Percentiles rank a stretch among this genome's conserved stretches.
These are phyloP conservation scores for Polyporus arcularius DNA, from an alignment of 768 basidiomycete genomes.

Conservation along the genomic window DNA sequence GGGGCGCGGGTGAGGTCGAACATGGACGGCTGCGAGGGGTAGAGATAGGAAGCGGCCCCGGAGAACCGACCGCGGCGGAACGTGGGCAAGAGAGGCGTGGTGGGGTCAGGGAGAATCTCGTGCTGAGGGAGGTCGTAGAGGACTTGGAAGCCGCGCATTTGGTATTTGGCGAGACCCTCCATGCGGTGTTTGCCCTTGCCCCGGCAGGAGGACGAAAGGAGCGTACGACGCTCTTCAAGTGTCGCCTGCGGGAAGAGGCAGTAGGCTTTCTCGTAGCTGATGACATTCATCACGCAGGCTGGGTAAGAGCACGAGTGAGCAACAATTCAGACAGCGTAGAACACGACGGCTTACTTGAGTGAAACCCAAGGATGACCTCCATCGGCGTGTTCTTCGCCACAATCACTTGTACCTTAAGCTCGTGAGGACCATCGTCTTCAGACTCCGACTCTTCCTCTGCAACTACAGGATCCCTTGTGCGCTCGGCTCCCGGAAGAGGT, in stretches of 20 bases:
- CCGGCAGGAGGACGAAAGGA: slow-evolving; percentile 5
- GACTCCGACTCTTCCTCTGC: neutral
- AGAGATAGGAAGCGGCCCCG: neutral
- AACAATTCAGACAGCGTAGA: slow-evolving; percentile 25
- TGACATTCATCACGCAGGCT: slow-evolving; percentile 49
- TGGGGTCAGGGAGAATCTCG: neutral
- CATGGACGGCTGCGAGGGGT: neutral
- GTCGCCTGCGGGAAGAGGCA: slow-evolving; percentile 44
- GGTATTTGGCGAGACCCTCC: slow-evolving; percentile 36
- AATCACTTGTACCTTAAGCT: slow-evolving; percentile 18
- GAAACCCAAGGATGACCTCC: slow-evolving; percentile 18
- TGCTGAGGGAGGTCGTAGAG: slow-evolving; percentile 14
- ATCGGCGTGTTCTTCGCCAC: slow-evolving; percentile 16
- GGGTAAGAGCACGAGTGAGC: slow-evolving; percentile 22
- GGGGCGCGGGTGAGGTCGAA: neutral
- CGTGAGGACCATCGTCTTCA: neutral
- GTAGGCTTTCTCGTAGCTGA: slow-evolving; percentile 42
- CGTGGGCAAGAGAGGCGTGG: neutral
- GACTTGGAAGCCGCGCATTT: slow-evolving; percentile 37
- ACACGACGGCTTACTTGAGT: slow-evolving; percentile 11
- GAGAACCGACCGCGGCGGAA: neutral
- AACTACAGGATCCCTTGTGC: neutral
- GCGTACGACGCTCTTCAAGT: slow-evolving; percentile 33
- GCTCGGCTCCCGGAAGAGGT: neutral
- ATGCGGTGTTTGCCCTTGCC: neutral